Percentiles rank a stretch among this genome's conserved stretches.
phyloP scores from a whole-genome alignment of 306 rosid genomes.

The Ormosia emarginata region DNA sequence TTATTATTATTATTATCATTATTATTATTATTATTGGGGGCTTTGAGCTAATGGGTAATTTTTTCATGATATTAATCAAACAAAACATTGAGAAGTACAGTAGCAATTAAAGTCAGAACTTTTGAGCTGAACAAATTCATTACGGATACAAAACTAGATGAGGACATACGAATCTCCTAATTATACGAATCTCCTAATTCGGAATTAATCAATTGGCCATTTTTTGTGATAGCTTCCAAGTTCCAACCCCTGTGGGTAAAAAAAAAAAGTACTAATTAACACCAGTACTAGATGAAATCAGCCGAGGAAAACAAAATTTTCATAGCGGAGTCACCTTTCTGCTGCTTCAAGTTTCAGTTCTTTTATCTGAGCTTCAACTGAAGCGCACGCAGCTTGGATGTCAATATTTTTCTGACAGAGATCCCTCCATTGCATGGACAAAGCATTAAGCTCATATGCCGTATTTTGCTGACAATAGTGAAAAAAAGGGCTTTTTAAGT shows the following conservation, averaged over 20 bases:
- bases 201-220: slow-evolving; percentile 36
- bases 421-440: slow-evolving; percentile 87
- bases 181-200: slow-evolving; percentile 44
- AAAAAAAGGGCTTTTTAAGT: not conserved
- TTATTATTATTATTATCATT: too few species aligned
- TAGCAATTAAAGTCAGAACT: not conserved
- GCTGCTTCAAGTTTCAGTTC: slow-evolving; percentile 64
- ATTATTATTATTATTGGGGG: not conserved
- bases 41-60: not conserved
- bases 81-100: not conserved
- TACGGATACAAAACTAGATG: not conserved
- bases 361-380: slow-evolving; percentile 52
- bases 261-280: slow-evolving; percentile 14
- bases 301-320: not conserved
- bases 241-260: slow-evolving; percentile 63
- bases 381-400: slow-evolving; percentile 68
- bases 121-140: slow-evolving; percentile 7
- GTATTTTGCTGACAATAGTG: slow-evolving; percentile 72
- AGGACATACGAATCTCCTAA: slow-evolving; percentile 35
- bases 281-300: not conserved
- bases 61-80: not conserved
- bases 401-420: slow-evolving; percentile 86
- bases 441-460: slow-evolving; percentile 84
- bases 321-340: slow-evolving; percentile 47
- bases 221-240: slow-evolving; percentile 50